Evolutionary conservation across 495 filamentous ascomycete genomes (phyloP).

Genomic region (Chaetomidium leptoderma): DNA sequence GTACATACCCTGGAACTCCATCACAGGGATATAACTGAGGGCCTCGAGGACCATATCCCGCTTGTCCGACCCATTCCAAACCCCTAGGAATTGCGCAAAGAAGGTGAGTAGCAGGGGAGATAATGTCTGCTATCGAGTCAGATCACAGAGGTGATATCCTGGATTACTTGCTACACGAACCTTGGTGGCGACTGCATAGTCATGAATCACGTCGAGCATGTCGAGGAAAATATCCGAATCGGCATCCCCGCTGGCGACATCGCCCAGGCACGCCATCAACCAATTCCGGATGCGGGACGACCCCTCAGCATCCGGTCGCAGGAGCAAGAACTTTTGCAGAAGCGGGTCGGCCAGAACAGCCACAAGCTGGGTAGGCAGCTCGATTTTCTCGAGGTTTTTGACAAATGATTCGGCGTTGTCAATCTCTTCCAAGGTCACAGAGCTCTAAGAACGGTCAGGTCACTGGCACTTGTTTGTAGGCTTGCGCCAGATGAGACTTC

Average conservation of each 20-base stretch:
- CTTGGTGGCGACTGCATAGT: constrained; percentile 61
- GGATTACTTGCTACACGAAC: constrained; percentile 36
- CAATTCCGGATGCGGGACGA: constrained; percentile 60
- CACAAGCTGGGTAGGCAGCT: constrained; percentile 75
- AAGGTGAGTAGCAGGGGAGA: constrained; percentile 60
- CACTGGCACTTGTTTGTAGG: background rate
- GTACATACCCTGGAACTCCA: constrained; percentile 52
- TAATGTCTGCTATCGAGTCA: constrained; percentile 47
- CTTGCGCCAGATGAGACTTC: no score
- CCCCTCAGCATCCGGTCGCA: constrained; percentile 57
- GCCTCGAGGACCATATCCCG: constrained; percentile 60
- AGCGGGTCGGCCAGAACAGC: constrained; percentile 71
- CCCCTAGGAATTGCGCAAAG: constrained; percentile 53
- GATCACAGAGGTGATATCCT: background rate
- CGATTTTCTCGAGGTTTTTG: constrained; percentile 70
- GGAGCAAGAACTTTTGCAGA: constrained; percentile 67
- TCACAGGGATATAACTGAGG: constrained; percentile 58
- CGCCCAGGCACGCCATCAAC: constrained; percentile 57
- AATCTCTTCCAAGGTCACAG: constrained; percentile 73
- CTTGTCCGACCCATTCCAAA: constrained; percentile 66
- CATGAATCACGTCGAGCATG: constrained; percentile 54
- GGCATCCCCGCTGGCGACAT: constrained; percentile 52
- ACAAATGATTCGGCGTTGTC: constrained; percentile 69
- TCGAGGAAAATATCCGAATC: constrained; percentile 48
- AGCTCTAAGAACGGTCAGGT: constrained; percentile 40